phyloP scores from a whole-genome alignment of 163 green algal species.

The Coccomyxa subellipsoidea region DNA sequence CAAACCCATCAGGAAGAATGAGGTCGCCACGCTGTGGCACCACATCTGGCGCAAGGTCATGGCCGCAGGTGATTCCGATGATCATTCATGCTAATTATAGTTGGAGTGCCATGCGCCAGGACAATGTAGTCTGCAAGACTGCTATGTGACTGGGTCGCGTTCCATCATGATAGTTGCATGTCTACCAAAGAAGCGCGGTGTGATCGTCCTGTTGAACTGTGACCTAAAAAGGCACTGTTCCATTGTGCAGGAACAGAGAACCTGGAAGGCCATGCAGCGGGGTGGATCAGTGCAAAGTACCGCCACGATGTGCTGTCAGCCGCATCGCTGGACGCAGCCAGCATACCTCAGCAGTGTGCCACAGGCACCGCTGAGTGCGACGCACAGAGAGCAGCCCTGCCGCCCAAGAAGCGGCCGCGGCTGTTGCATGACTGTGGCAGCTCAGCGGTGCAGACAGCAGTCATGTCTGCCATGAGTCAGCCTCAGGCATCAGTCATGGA shows the following conservation, averaged over 20 bases:
- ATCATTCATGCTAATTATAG: no score
- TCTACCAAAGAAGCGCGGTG: no score
- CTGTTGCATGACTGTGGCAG: not conserved
- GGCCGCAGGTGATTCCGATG: conserved; percentile 15
- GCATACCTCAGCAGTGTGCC: not conserved
- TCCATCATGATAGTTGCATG: no score
- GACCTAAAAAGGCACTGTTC: no score
- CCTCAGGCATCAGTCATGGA: not conserved
- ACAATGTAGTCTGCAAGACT: no score
- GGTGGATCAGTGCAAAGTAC: not conserved
- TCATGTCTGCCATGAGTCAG: no score
- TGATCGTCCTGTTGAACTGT: no score
- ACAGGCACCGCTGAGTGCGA: not conserved
- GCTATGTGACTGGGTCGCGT: no score
- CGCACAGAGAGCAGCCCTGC: not conserved
- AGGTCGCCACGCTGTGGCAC: conserved; percentile 57
- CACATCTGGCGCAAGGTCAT: conserved; percentile 47
- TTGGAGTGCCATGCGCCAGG: no score
- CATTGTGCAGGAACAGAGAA: not conserved
- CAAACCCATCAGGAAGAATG: conserved; percentile 57
- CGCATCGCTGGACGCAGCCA: not conserved
- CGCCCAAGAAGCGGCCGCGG: not conserved
- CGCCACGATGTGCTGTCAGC: not conserved
- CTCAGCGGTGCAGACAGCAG: no score
- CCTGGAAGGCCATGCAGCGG: not conserved